Evolutionary conservation across 768 basidiomycete genomes (phyloP).

Genomic region (Mycena albidolilacea): DNA sequence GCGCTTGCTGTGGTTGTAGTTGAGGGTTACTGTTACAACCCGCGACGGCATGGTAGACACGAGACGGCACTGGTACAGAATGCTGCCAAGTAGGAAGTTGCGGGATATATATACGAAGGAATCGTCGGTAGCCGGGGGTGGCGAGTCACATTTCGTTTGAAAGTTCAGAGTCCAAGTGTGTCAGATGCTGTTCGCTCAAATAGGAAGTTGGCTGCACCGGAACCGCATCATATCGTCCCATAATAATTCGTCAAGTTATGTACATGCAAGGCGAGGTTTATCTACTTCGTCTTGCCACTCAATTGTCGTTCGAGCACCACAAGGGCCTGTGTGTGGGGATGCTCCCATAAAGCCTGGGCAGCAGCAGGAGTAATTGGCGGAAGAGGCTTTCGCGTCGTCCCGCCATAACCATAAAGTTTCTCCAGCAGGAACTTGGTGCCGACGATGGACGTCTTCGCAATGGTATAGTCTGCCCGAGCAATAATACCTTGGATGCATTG

Average conservation of each 20-base stretch:
- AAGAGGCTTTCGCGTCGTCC: slow-evolving; percentile 83
- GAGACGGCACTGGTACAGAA: background rate
- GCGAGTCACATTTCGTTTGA: slow-evolving; percentile 14
- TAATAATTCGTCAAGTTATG: background rate
- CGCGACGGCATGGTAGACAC: slow-evolving; percentile 46
- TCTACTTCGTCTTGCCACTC: slow-evolving; percentile 54
- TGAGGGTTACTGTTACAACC: slow-evolving; percentile 51
- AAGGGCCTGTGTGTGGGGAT: slow-evolving; percentile 79
- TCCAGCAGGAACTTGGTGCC: slow-evolving; percentile 89
- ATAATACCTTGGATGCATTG: slow-evolving; percentile 85
- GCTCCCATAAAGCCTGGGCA: slow-evolving; percentile 77
- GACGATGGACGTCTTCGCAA: slow-evolving; percentile 81
- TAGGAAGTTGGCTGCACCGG: slow-evolving; percentile 5
- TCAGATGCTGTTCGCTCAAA: background rate
- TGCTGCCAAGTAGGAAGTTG: background rate
- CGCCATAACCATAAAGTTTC: slow-evolving; percentile 86
- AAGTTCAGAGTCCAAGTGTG: background rate
- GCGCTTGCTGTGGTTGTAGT: slow-evolving; percentile 52
- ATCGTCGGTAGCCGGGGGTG: slow-evolving; percentile 10
- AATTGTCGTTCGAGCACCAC: slow-evolving; percentile 74
- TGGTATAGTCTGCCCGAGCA: slow-evolving; percentile 85
- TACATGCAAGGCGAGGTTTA: background rate
- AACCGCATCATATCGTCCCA: background rate
- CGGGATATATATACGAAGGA: background rate
- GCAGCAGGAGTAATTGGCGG: slow-evolving; percentile 70